Evolutionary conservation across 208 protist genomes (phyloP).

Genomic region (Crithidia brevicula): DNA sequence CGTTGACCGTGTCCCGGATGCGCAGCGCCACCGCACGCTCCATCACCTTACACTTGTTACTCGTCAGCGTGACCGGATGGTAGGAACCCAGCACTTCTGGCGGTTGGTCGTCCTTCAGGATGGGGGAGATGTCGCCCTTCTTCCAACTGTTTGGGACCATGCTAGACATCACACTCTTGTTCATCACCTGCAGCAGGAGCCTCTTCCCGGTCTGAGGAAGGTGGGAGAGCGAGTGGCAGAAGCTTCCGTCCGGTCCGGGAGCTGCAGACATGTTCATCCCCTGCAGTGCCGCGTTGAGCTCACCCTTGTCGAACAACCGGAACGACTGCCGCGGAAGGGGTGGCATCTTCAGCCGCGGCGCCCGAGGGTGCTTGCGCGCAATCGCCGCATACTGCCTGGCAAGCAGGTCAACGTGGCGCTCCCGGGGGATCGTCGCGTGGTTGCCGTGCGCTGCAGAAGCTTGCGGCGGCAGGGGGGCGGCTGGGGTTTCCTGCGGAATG

Average conservation of each 20-base stretch:
- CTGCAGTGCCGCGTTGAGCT: neutral
- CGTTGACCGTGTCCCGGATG: constrained; percentile 18
- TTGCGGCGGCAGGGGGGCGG: neutral
- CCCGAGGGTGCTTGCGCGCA: too few species aligned
- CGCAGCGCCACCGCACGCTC: constrained; percentile 25
- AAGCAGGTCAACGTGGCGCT: neutral
- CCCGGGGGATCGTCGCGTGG: neutral
- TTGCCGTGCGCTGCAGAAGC: too few species aligned
- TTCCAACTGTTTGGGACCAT: constrained; percentile 20
- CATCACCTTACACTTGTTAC: constrained; percentile 22
- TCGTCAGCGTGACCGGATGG: constrained; percentile 20
- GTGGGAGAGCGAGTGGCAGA: neutral
- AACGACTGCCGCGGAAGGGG: neutral
- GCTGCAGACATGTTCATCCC: neutral
- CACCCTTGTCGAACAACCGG: neutral
- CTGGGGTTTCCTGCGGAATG: neutral
- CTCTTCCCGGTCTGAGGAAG: neutral
- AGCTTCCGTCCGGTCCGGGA: neutral
- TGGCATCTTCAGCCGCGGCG: neutral
- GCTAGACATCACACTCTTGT: constrained; percentile 7
- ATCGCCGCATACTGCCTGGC: neutral
- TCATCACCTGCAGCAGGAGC: constrained; percentile 17
- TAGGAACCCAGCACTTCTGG: constrained; percentile 5
- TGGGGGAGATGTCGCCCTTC: constrained; percentile 17
- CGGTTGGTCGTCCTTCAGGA: constrained; percentile 26